Evolutionary conservation across 2,329 filamentous ascomycete genomes (phyloP).

Genomic region (Geosmithia flava): DNA sequence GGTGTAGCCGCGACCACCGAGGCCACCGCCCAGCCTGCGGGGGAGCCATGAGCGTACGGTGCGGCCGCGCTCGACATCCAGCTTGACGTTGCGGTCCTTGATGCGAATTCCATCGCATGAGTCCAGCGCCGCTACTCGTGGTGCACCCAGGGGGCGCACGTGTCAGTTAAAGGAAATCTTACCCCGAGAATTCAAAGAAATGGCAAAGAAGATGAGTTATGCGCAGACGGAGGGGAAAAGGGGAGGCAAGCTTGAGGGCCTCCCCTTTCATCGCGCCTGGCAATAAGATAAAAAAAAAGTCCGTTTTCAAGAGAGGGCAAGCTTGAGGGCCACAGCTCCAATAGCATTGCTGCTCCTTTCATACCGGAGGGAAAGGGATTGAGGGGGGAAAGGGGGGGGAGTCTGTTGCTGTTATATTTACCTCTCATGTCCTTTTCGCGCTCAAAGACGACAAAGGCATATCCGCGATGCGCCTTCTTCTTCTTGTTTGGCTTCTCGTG

Average conservation of each 20-base stretch:
- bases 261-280: slow-evolving; percentile 24
- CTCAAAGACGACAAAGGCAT: slow-evolving; percentile 95
- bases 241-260: slow-evolving; percentile 48
- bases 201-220: slow-evolving; percentile 9
- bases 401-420: slow-evolving; percentile 33
- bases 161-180: slow-evolving; percentile 52
- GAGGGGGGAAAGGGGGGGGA: slow-evolving; percentile 16
- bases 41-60: slow-evolving; percentile 93
- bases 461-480: slow-evolving; percentile 74
- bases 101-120: slow-evolving; percentile 78
- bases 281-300: slow-evolving; percentile 10
- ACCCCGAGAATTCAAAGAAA: slow-evolving; percentile 24
- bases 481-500: slow-evolving; percentile 61
- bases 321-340: slow-evolving; percentile 27
- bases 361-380: slow-evolving; percentile 8
- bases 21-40: slow-evolving; percentile 77
- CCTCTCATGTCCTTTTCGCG: slow-evolving; percentile 99
- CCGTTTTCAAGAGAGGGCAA: slow-evolving; percentile 22
- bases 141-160: slow-evolving; percentile 44
- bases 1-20: slow-evolving; percentile 88
- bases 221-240: slow-evolving; percentile 14
- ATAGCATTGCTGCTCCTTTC: slow-evolving; percentile 6
- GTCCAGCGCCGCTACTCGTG: slow-evolving; percentile 75
- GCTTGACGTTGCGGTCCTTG: slow-evolving; percentile 78
- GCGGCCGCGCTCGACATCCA: slow-evolving; percentile 91